Evolutionary conservation across 495 filamentous ascomycete genomes (phyloP).

Genomic region (Astrothelium subdiscretum): DNA sequence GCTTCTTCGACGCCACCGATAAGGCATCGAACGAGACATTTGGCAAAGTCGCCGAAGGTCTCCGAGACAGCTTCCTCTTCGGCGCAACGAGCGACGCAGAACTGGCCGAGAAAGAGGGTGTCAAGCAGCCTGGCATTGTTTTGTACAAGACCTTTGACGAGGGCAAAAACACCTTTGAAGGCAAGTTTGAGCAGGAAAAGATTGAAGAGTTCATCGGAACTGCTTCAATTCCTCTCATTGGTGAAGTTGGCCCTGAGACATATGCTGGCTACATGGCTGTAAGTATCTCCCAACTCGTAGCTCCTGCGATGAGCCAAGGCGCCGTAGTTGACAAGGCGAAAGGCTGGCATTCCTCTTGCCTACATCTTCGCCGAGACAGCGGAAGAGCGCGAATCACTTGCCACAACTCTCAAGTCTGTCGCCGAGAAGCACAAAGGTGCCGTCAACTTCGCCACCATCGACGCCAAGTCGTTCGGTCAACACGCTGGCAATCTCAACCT

Average conservation of each 20-base stretch:
- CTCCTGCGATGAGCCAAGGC: neutral
- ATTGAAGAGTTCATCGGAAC: conserved; percentile 76
- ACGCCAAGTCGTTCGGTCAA: conserved; percentile 87
- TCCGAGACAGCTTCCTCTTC: conserved; percentile 87
- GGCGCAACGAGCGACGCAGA: conserved; percentile 70
- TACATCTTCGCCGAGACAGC: conserved; percentile 95
- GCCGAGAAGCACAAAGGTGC: conserved; percentile 66
- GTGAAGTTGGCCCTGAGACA: conserved; percentile 95
- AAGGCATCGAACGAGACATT: conserved; percentile 76
- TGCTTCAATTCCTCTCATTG: conserved; percentile 79
- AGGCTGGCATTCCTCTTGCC: conserved; percentile 83
- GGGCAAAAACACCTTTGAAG: conserved; percentile 75
- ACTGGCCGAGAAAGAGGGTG: conserved; percentile 81
- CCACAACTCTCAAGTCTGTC: conserved; percentile 49
- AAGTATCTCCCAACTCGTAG: conserved; percentile 21
- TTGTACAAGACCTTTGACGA: conserved; percentile 98
- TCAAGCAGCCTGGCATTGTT: conserved; percentile 74
- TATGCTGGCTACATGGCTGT: conserved; percentile 92
- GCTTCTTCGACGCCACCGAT: conserved; percentile 74
- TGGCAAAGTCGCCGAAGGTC: conserved; percentile 63
- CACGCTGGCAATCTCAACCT: conserved; percentile 97
- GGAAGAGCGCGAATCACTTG: conserved; percentile 75
- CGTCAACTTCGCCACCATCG: conserved; percentile 96
- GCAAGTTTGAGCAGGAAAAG: conserved; percentile 62
- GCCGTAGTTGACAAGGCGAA: conserved; percentile 1